Evolutionary conservation across 345 rosid species (phyloP).

Genomic region (Trapa incisa): DNA sequence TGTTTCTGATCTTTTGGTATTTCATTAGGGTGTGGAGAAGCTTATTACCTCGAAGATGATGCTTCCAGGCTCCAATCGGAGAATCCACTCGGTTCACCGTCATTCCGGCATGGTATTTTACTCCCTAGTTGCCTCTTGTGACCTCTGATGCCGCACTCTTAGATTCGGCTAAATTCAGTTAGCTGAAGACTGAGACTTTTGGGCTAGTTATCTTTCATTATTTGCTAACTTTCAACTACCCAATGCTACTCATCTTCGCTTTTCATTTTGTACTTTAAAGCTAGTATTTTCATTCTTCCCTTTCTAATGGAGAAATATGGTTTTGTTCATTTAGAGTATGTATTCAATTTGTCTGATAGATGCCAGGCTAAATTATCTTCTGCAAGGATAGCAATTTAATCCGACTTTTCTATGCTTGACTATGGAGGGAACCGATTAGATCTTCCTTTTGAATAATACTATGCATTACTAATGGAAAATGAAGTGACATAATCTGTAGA

Average conservation of each 20-base stretch:
- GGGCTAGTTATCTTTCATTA: not conserved
- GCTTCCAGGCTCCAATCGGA: conserved; percentile 87
- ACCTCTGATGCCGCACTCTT: not conserved
- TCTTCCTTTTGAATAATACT: not conserved
- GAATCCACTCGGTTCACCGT: conserved; percentile 93
- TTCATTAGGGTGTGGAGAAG: conserved; percentile 91
- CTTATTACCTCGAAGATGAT: conserved; percentile 95
- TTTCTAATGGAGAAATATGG: too few relatives aligned
- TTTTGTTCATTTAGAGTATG: too few relatives aligned
- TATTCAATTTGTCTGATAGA: too few relatives aligned
- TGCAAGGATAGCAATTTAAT: too few relatives aligned
- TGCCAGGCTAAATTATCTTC: too few relatives aligned
- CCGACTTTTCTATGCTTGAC: not conserved
- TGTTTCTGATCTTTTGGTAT: not conserved
- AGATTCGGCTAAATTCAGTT: not conserved
- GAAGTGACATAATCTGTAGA: not conserved
- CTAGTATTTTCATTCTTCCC: too few relatives aligned
- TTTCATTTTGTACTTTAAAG: too few relatives aligned
- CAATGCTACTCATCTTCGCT: not conserved
- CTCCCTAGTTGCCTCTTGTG: not conserved
- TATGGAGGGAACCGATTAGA: not conserved
- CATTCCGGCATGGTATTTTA: conserved; percentile 83
- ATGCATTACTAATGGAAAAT: not conserved
- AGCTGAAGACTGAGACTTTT: not conserved
- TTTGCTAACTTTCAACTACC: not conserved